Evolutionary conservation across 805 yeast genomes (phyloP).

Genomic region (Phaffomyces opuntiae): DNA sequence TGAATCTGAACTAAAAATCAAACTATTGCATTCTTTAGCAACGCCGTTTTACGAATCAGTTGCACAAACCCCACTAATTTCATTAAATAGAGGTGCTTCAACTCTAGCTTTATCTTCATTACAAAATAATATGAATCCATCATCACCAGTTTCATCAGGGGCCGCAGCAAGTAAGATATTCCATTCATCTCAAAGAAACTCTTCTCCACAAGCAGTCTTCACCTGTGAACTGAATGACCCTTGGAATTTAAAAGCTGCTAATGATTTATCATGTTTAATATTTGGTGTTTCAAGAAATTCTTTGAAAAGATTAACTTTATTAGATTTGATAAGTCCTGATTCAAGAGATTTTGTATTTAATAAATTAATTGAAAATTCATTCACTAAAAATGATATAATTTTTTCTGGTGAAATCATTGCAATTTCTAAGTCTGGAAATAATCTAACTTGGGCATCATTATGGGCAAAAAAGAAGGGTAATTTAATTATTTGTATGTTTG

Average conservation of each 20-base stretch:
- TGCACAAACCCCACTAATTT: constrained; percentile 19
- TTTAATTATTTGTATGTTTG: constrained; percentile 75
- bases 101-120: constrained; percentile 26
- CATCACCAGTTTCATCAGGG: constrained; percentile 5
- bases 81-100: constrained; percentile 22
- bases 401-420: constrained; percentile 85
- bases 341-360: constrained; percentile 63
- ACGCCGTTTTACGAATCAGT: constrained; percentile 45
- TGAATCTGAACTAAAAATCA: constrained; percentile 26
- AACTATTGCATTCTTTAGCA: constrained; percentile 55
- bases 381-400: constrained; percentile 36
- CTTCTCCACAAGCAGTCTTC: constrained; percentile 66
- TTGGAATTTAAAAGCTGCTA: constrained; percentile 76
- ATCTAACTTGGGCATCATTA: constrained; percentile 74
- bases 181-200: constrained; percentile 66
- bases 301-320: constrained; percentile 52
- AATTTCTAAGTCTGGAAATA: constrained; percentile 58
- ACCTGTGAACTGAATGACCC: constrained; percentile 72
- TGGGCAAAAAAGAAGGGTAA: constrained; percentile 81
- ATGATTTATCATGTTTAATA: constrained; percentile 82
- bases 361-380: constrained; percentile 35
- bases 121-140: constrained; percentile 3
- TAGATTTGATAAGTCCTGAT: constrained; percentile 75
- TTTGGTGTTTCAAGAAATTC: constrained; percentile 72
- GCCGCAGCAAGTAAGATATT: constrained; percentile 32